Base-by-base conservation (phyloP, 2,329 filamentous ascomycete genomes). In the Diaporthe vexans region DNA sequence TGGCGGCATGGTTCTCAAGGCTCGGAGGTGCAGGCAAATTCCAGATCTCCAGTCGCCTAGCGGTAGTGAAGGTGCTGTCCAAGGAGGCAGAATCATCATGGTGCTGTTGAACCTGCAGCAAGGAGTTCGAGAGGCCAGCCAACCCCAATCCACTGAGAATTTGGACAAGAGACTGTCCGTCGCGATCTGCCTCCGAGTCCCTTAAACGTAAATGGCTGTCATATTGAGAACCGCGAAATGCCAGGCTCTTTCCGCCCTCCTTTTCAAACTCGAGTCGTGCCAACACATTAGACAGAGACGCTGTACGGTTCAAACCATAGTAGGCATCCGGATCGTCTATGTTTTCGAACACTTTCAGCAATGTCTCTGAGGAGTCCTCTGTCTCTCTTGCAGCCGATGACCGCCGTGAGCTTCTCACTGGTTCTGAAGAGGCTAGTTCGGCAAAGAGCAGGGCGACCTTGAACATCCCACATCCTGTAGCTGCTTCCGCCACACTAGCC, bases 271-370 rank as follows among this genome's bases (percentile, higher is more conserved):
- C 95, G 6, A 98, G 88, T 13, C 94, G 92, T 68, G 93, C 90
- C 74, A 98, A 86, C 0, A 98, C 93, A 15, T 93, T 94, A 21
- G 90, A 87, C 21, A 99, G 84, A 73, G 92, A 95, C 9, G 95
- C 90, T 54, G 91, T 90, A 82, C 97, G 94, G 56, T 94, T 91
- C 10, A 98, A 88, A 5, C 97, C 97, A 80, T 99, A 99, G 82
- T 97, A 99, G 0, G 95, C 93, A 82, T 99, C 97, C 1, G 95
- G 96, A 79, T 99, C 97, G 80, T 98, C 95, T 61, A 99, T 94
- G 75, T 94, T 96, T 80, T 94, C 93, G 81, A 97, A 99, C 3
- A 99, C 95, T 0, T 90, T 87, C 58, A 98, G 88, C 17, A 98
- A 86, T 1, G 97, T 87, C 40, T 94, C 91, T 4, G 90, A 88